Conservation (phyloP, 306 rosid species). For the Herpetospermum pedunculosum region DNA sequence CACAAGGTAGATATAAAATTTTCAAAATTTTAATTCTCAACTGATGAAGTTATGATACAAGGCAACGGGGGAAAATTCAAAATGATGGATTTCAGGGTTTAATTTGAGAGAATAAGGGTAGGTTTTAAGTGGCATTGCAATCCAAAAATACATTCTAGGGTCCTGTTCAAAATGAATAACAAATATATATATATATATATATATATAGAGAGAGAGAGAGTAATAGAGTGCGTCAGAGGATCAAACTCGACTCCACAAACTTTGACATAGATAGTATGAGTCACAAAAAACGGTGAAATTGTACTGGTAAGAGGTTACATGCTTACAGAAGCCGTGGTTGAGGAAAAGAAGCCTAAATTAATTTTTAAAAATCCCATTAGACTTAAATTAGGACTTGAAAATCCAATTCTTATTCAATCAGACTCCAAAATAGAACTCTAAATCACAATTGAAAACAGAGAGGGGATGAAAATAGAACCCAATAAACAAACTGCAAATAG, state of each 20-base stretch:
- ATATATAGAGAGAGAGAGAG: neutral
- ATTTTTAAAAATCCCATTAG: neutral
- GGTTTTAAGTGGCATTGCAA: neutral
- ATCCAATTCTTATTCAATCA: neutral
- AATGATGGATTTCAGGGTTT: neutral
- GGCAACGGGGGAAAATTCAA: neutral
- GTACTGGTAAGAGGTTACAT: neutral
- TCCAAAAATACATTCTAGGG: neutral
- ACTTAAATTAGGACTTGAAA: neutral
- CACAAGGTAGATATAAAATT: neutral
- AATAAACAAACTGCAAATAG: neutral
- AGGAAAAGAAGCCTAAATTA: neutral
- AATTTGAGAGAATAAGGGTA: neutral
- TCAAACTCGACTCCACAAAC: neutral
- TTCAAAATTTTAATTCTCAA: neutral
- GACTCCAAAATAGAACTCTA: neutral
- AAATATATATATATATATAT: no score
- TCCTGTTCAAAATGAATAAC: no score
- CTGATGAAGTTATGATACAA: neutral
- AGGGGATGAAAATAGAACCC: neutral
- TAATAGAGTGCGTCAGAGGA: neutral
- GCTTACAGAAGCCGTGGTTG: neutral
- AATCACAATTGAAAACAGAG: neutral
- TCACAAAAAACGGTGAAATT: neutral
- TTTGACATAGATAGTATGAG: neutral